Conservation (phyloP, 805 yeast species). For the Candida pseudoglaebosa region DNA sequence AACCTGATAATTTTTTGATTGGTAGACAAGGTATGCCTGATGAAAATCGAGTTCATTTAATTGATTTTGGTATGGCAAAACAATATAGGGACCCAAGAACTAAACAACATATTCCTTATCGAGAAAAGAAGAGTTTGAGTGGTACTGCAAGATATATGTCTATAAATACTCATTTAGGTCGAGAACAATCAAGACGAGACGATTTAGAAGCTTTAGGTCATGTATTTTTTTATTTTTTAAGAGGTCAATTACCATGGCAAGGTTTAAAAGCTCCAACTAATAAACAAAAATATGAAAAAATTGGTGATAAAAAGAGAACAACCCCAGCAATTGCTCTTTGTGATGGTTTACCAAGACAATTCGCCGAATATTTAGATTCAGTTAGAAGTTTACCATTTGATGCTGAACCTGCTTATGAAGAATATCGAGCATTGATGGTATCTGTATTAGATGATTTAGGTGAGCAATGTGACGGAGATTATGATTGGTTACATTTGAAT, state of each 20-base stretch:
- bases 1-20: conserved; percentile 78
- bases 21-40: conserved; percentile 59
- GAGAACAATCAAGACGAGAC: conserved; percentile 81
- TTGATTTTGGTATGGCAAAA: conserved; percentile 86
- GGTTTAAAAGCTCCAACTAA: conserved; percentile 88
- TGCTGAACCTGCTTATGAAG: conserved; percentile 75
- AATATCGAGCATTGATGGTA: conserved; percentile 57
- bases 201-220: conserved; percentile 80
- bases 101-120: conserved; percentile 76
- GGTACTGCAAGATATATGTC: conserved; percentile 90
- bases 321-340: conserved; percentile 62
- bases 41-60: conserved; percentile 65
- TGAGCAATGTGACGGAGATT: conserved; percentile 60
- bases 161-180: conserved; percentile 80
- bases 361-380: conserved; percentile 67
- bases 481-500: conserved; percentile 80
- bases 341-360: conserved; percentile 64
- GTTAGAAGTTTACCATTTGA: conserved; percentile 71
- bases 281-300: conserved; percentile 76
- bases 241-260: conserved; percentile 86
- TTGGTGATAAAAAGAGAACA: conserved; percentile 74
- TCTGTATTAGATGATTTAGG: conserved; percentile 56
- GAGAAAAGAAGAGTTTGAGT: conserved; percentile 74
- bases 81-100: conserved; percentile 79
- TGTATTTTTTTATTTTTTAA: conserved; percentile 72